These are phyloP conservation scores for Hygrophoropsis aurantiaca DNA, from an alignment of 768 basidiomycete species.

Conservation along the genomic window DNA sequence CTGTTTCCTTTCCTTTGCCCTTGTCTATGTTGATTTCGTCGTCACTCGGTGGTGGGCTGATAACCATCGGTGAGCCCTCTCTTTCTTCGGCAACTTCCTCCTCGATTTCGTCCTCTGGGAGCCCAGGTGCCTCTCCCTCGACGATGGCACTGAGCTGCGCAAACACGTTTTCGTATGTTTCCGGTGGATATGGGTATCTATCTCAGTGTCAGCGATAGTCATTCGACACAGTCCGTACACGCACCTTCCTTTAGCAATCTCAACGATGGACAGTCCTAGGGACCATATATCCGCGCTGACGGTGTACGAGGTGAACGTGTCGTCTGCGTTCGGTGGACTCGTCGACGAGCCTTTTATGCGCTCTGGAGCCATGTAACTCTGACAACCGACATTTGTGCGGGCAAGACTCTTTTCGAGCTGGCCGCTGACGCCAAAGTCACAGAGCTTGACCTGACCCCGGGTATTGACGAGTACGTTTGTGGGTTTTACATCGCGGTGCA, in stretches of 20 bases:
- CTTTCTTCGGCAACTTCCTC: constrained; percentile 10
- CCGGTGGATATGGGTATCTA: constrained; percentile 92
- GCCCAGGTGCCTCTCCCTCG: constrained; percentile 85
- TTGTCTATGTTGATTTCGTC: constrained; percentile 5
- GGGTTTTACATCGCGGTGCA: constrained; percentile 87
- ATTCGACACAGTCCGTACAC: constrained; percentile 5
- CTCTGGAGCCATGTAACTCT: constrained; percentile 98
- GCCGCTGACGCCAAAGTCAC: constrained; percentile 98
- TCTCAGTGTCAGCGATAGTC: too few relatives aligned
- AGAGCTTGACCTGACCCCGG: constrained; percentile 89
- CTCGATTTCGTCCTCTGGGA: constrained; percentile 59
- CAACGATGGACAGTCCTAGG: constrained; percentile 89
- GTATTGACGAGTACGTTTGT: constrained; percentile 91
- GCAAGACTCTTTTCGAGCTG: constrained; percentile 95
- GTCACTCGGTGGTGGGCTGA: too few relatives aligned
- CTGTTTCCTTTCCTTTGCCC: constrained; percentile 12
- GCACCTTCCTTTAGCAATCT: constrained; percentile 76
- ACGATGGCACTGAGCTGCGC: constrained; percentile 97
- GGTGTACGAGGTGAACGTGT: constrained; percentile 64
- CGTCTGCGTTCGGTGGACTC: constrained; percentile 28
- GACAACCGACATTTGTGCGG: constrained; percentile 98
- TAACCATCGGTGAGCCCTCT: not conserved
- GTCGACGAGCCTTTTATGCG: constrained; percentile 91
- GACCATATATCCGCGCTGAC: constrained; percentile 99
- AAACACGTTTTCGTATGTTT: constrained; percentile 96